phyloP scores from a whole-genome alignment of 2,329 filamentous ascomycete species.

The Pseudogymnoascus sp. region DNA sequence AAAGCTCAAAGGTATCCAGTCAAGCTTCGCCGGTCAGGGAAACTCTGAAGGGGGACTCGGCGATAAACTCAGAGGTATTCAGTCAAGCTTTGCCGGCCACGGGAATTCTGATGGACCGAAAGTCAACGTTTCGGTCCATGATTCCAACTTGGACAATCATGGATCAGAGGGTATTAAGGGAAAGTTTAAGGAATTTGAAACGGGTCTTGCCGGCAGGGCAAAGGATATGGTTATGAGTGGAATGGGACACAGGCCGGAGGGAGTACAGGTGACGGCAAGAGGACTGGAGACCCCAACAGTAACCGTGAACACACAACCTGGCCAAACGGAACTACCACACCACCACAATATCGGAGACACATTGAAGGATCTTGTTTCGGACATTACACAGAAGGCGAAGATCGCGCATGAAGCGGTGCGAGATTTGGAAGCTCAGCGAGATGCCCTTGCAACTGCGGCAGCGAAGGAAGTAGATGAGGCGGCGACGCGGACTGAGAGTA shows the following conservation, averaged over 20 bases:
- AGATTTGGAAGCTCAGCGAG: neutral
- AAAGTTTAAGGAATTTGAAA: constrained; percentile 15
- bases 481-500: neutral
- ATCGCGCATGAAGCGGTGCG: neutral
- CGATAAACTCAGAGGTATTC: neutral
- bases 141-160: neutral
- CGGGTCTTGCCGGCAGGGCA: constrained; percentile 14
- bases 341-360: constrained; percentile 1
- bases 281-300: neutral
- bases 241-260: constrained; percentile 10
- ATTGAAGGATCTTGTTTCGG: neutral
- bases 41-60: neutral
- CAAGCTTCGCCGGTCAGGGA: neutral
- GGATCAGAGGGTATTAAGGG: neutral
- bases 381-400: neutral
- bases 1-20: neutral
- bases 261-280: neutral
- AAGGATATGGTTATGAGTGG: constrained; percentile 10
- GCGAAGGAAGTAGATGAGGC: neutral
- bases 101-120: neutral
- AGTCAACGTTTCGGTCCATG: neutral
- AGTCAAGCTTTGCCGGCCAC: neutral
- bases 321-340: neutral
- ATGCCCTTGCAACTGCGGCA: neutral
- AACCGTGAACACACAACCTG: neutral